These are phyloP conservation scores for Boletus rubropictus DNA, from an alignment of 768 basidiomycete genomes.

Conservation along the genomic window DNA sequence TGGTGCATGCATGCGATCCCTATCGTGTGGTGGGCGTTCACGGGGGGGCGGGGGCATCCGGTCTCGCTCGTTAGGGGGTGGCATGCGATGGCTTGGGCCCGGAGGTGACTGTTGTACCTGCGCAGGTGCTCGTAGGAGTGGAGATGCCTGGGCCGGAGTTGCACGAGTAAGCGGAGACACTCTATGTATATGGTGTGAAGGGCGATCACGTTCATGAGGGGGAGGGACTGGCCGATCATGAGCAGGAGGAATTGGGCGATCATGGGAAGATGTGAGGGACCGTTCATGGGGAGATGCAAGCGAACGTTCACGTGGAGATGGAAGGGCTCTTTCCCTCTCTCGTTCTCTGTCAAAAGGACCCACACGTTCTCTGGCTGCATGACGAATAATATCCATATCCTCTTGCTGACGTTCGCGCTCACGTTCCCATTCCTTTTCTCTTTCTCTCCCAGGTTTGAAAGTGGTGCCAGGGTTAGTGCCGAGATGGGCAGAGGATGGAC, in stretches of 20 bases:
- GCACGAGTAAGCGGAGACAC: conserved; percentile 23
- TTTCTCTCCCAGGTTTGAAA: conserved; percentile 23
- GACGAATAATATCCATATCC: conserved; percentile 26
- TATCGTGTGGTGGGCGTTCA: conserved; percentile 20
- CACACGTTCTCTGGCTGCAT: conserved; percentile 23
- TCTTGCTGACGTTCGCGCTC: conserved; percentile 28
- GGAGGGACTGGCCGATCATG: conserved; percentile 22
- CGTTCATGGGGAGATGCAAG: conserved; percentile 24
- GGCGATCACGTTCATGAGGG: conserved; percentile 24
- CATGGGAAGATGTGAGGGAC: conserved; percentile 16
- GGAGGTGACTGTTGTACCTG: conserved; percentile 23
- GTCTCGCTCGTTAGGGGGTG: conserved; percentile 21
- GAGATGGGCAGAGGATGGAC: conserved; percentile 15
- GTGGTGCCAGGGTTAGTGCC: conserved; percentile 18
- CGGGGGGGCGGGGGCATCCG: conserved; percentile 21
- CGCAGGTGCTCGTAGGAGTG: conserved; percentile 6
- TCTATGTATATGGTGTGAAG: conserved; percentile 19
- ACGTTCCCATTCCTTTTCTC: conserved; percentile 27
- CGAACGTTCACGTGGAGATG: conserved; percentile 23
- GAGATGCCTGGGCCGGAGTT: conserved; percentile 16
- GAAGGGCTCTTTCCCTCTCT: conserved; percentile 20
- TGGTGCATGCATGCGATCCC: conserved; percentile 27
- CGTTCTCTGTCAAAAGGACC: conserved; percentile 27
- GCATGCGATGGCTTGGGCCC: conserved; percentile 21
- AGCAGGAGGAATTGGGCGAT: conserved; percentile 19